Base-by-base conservation (phyloP, 2,329 filamentous ascomycete genomes). In the Sphaerostilbella broomeana region DNA sequence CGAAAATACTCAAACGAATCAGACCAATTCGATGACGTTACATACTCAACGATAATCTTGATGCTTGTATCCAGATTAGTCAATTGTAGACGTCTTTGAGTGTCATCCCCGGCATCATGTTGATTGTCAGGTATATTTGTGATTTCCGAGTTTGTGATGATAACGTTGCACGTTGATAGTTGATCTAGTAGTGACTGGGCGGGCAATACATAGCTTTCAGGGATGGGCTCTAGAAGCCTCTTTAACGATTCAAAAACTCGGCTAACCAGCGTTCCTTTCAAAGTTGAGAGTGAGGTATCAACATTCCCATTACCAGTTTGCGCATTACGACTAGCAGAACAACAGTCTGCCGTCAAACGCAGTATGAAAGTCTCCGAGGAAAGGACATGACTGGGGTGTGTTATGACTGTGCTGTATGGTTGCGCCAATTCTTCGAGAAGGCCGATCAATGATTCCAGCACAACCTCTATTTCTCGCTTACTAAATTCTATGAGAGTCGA, bases 361-460 rank as follows among this genome's bases (percentile, higher is more conserved):
- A 83, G 59, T n/a, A 82, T 63, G 50, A 79, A 83, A 33, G 79
- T 63, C 55, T 84, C 79, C 13, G 80, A 82, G 32, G 76, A 67
- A 21, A 82, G 61, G 36, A 84, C 67, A 52, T 81, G 75, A 25
- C 68, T 62, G 2, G 78, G 77, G 49, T 79, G 77, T 16, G 64
- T 60, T 31, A 68, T 58, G 39, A 75, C 61, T 34, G 53, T 59
- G 45, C 68, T 69, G 53, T 76, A 77, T 4, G 75, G 71, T 35
- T 70, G 70, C 19, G 66, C 62, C 26, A 81, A 65, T 25, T 79
- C 75, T 54, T 81, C 75, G 31, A 81, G 66, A 5, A 81, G 60
- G 26, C 65, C 61, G 15, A 81, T 56, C 16, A 82, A 65, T 11
- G 74, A 63, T 34, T 79, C 72, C 46, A 81, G 64, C 24, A 82